Evolutionary conservation across 1,284 basidiomycete genomes (phyloP).

Genomic region (Tausonia pullulans): DNA sequence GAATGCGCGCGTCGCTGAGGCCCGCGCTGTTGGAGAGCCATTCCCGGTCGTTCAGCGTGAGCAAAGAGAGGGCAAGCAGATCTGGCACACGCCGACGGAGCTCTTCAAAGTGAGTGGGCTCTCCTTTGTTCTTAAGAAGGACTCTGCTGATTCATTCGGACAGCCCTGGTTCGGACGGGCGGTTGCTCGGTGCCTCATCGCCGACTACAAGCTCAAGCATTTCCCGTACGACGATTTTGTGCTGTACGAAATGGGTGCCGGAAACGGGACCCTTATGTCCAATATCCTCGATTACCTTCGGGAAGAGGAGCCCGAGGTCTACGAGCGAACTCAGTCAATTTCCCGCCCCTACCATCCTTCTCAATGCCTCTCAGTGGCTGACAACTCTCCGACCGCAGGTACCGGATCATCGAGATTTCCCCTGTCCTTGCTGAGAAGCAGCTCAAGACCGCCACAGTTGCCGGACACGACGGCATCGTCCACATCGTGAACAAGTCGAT

Average conservation of each 20-base stretch:
- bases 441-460: conserved; percentile 43
- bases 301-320: conserved; percentile 75
- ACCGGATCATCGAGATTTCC: conserved; percentile 91
- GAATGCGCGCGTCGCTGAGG: conserved; percentile 20
- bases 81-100: conserved; percentile 99
- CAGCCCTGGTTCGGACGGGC: conserved; percentile 91
- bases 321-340: conserved; percentile 55
- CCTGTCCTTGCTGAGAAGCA: conserved; percentile 65
- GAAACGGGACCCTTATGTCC: conserved; percentile 85
- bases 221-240: conserved; percentile 92
- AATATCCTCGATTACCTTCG: conserved; percentile 76
- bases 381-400: conserved; percentile 34
- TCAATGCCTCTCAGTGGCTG: not conserved
- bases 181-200: conserved; percentile 74
- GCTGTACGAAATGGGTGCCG: conserved; percentile 95
- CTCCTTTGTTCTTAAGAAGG: not conserved
- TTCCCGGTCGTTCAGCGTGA: conserved; percentile 33
- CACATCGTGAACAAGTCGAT: conserved; percentile 70
- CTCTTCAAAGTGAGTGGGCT: conserved; percentile 70
- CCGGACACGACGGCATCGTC: conserved; percentile 50
- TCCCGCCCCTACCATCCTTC: not conserved
- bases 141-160: conserved; percentile 9
- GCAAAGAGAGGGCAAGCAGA: conserved; percentile 49
- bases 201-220: conserved; percentile 84
- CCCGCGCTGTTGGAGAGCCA: not conserved